phyloP scores from a whole-genome alignment of 2,329 filamentous ascomycete genomes.

The Alternaria postmessia region DNA sequence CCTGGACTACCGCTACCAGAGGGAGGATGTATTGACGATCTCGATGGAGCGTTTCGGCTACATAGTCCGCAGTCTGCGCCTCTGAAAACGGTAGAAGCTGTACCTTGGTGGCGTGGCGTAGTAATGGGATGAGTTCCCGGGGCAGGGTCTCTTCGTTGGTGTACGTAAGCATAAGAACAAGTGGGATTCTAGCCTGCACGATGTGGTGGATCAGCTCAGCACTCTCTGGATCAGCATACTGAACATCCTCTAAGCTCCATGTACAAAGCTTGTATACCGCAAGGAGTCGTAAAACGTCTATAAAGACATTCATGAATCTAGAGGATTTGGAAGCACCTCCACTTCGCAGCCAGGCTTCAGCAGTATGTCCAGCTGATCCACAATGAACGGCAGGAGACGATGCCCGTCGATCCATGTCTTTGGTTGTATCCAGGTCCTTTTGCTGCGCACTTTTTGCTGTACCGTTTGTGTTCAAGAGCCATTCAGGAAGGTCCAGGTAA shows the following conservation, averaged over 20 bases:
- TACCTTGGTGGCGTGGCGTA: constrained; percentile 66
- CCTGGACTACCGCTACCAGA: constrained; percentile 83
- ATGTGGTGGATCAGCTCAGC: constrained; percentile 84
- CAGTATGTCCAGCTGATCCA: constrained; percentile 47
- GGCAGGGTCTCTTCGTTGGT: constrained; percentile 52
- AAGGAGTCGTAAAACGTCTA: constrained; percentile 84
- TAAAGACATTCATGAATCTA: constrained; percentile 84
- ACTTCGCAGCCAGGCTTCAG: constrained; percentile 57
- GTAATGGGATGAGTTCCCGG: constrained; percentile 47
- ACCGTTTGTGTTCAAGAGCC: constrained; percentile 56
- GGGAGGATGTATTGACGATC: constrained; percentile 75
- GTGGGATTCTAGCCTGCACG: constrained; percentile 77
- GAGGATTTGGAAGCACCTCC: constrained; percentile 63
- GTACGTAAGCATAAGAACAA: constrained; percentile 72
- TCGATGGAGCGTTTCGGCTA: constrained; percentile 81
- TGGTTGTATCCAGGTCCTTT: constrained; percentile 29
- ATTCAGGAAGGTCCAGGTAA: constrained; percentile 72
- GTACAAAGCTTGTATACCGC: constrained; percentile 86
- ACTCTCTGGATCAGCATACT: constrained; percentile 89
- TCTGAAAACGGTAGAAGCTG: constrained; percentile 77
- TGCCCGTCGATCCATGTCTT: constrained; percentile 30
- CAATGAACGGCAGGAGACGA: constrained; percentile 49
- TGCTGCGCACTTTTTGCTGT: constrained; percentile 35
- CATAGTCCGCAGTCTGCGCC: constrained; percentile 81
- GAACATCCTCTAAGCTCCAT: constrained; percentile 86